Evolutionary conservation across 768 basidiomycete genomes (phyloP), one percentile per base, ranked within the genome.

Genomic region (Gyrodon lividus): DNA sequence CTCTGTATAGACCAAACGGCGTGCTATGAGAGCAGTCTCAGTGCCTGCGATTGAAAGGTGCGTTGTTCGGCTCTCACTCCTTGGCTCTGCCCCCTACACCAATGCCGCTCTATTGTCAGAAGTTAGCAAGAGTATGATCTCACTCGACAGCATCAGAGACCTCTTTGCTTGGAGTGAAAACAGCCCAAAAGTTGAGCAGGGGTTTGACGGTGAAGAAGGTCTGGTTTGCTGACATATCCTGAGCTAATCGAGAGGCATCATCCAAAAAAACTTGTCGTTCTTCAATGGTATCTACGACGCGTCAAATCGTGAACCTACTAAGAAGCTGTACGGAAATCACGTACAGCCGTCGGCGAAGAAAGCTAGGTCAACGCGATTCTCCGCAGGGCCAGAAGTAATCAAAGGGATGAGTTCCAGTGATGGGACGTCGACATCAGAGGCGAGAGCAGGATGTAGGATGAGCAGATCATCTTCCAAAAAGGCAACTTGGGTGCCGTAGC

Each of bases 321-420:
- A 38, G 28, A 35, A 37, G 10, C 24, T 23, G 10, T 33, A 41
- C 1, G 16, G 28, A 23, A 33, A 17, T 26, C 23, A 74, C 86
- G 53, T 65, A 89, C 88, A 90, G 30, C 89, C 88, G 55, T 90
- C 87, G 0, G 81, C 77, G 65, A 90, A 89, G 69, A 90, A 90
- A 10, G 87, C 80, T 8, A 91, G 69, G 69, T 89, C 82, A 22
- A 89, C 79, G 16, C 89, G 79, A 62, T 90, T 90, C 33, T 64
- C 62, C 10, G 81, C 75, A 7, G 79, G 73, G 0, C 88, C 88
- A 28, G 87, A 85, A 5, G 77, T 69, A 23, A 80, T 71, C 22
- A 90, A 72, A 38, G 83, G 82, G 9, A 74, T 56, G 7, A 88
- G 61, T 51, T 84, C 77, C 31, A 87, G 70, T 2, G 74, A 72